Evolutionary conservation across 768 basidiomycete genomes (phyloP), one percentile per base, ranked within the genome.

Genomic region (Tricholoma hemisulphureum): DNA sequence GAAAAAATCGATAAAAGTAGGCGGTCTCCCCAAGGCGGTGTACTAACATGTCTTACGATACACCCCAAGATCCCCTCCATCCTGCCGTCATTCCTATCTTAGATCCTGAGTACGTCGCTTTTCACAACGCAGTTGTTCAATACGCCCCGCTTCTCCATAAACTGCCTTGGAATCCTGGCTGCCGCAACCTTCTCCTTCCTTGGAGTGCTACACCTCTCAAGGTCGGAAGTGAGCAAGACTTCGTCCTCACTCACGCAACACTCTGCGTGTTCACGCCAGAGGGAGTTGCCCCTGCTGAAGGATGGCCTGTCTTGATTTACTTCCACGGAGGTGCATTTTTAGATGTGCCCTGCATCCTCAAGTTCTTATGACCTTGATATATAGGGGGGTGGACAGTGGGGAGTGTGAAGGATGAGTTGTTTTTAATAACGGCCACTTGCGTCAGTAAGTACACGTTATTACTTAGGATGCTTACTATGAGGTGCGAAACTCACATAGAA

Each of bases 371-470:
- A n/a, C n/a, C n/a, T n/a, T n/a, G n/a, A n/a, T n/a, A n/a, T 10
- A 13, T 62, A 85, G 88, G 89, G 31, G 88, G 89, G 31, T 89
- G 88, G 88, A 87, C 86, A 0, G 74, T 89, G 2, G 89, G 88
- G 2, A 83, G 75, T 54, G 84, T 87, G 65, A 67, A 21, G 78
- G 80, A 13, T 83, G 85, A 58, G 80, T 71, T 81, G 4, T 85
- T 90, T 61, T 75, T 77, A 32, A 83, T 81, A 3, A 82, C 81
- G 50, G 77, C 84, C 75, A n/a, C n/a, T n/a, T 83, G 80, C 70
- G 75, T 77, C 46, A 71, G 84, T 86, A 58, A 61, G 72, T 67
- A n/a, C n/a, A n/a, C n/a, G n/a, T n/a, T n/a, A n/a, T n/a, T n/a
- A n/a, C n/a, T n/a, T n/a, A n/a, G n/a, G 11, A 23, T 13, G n/a